phyloP scores from a whole-genome alignment of 176 grass and related monocot species.

The Areca catechu region DNA sequence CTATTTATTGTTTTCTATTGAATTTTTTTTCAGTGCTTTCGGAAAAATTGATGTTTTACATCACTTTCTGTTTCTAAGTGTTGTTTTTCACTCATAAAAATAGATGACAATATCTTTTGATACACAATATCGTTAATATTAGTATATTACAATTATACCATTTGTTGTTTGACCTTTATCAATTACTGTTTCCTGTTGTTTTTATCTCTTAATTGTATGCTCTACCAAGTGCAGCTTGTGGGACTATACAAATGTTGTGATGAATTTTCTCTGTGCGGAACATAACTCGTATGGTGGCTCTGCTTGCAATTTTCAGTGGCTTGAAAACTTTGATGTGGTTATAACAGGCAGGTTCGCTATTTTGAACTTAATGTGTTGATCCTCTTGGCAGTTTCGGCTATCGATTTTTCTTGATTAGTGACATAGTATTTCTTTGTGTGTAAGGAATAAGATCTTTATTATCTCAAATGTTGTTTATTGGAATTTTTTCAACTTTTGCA shows the following conservation, averaged over 20 bases:
- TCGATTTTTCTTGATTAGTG: slow-evolving; percentile 15
- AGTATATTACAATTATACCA: no score
- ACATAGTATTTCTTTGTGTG: slow-evolving; percentile 10
- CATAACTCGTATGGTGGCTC: slow-evolving; percentile 38
- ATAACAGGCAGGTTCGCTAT: slow-evolving; percentile 77
- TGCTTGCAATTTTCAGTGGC: slow-evolving; percentile 60
- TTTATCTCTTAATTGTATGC: slow-evolving; percentile 23
- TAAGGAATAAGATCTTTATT: neutral
- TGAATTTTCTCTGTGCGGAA: slow-evolving; percentile 85
- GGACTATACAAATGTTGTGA: slow-evolving; percentile 95
- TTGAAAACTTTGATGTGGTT: slow-evolving; percentile 91
- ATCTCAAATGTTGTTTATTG: neutral
- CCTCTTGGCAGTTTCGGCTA: neutral
- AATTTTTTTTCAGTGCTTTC: no score
- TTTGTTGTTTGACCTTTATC: no score
- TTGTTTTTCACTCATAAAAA: no score
- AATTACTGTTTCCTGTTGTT: neutral
- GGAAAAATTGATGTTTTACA: no score
- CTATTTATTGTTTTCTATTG: no score
- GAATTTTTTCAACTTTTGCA: slow-evolving; percentile 27
- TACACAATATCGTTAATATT: no score
- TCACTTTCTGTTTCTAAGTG: no score
- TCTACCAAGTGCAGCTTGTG: slow-evolving; percentile 57
- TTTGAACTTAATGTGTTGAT: no score
- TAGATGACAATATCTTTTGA: no score